Conservation (phyloP, 306 rosid genomes). For the Boehmeria nivea region DNA sequence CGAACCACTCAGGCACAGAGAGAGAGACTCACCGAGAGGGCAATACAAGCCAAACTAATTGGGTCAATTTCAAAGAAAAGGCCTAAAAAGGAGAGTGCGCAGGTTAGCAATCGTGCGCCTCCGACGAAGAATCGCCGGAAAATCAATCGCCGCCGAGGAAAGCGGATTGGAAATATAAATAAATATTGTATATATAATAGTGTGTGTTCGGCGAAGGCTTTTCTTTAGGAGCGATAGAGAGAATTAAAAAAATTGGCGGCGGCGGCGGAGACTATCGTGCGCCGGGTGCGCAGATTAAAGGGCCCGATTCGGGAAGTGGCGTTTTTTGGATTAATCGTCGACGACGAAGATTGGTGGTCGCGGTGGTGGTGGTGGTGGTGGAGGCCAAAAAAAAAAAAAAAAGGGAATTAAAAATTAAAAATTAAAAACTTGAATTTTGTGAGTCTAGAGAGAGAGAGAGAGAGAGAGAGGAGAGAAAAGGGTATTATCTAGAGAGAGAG, state of each 20-base stretch:
- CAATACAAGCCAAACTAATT: conserved; percentile 28
- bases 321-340: conserved; percentile 23
- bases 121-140: conserved; percentile 40
- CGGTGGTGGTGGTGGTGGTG: conserved; percentile 4
- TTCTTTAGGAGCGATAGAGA: background rate
- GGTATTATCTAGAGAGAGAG: too few relatives aligned
- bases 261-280: conserved; percentile 18
- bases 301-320: conserved; percentile 3
- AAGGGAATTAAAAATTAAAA: background rate
- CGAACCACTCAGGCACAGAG: conserved; percentile 6
- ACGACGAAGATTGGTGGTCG: conserved; percentile 4
- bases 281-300: conserved; percentile 5
- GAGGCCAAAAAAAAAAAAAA: background rate
- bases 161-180: background rate
- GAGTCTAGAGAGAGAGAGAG: conserved; percentile 13
- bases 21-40: conserved; percentile 25
- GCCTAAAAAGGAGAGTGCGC: conserved; percentile 24
- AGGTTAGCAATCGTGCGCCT: conserved; percentile 42
- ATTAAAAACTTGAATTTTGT: background rate
- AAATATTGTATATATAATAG: background rate
- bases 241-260: background rate
- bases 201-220: background rate
- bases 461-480: too few relatives aligned
- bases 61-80: conserved; percentile 23
- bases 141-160: conserved; percentile 31